Evolutionary conservation across 208 protist species (phyloP), one percentile per base, ranked within the genome.

Genomic region (Leptomonas pyrrhocoris): DNA sequence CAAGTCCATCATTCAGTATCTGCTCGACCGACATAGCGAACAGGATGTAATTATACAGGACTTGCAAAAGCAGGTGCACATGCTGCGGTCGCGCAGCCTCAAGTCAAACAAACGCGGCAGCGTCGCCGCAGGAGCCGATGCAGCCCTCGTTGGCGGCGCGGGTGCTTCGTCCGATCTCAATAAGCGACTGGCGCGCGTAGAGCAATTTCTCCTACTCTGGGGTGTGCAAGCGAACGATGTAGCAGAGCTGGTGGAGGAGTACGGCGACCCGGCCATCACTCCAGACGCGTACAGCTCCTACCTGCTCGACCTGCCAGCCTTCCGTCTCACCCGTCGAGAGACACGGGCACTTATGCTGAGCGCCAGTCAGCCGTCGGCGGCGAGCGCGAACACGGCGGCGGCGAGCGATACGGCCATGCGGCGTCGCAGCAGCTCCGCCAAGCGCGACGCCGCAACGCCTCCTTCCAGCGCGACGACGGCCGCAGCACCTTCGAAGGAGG

Each of bases 1-100:
- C 56, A 96, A 96, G 66, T 74, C 74, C 18, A 81, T 96, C 40
- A 88, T 96, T 28, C 88, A 96, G 74, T 81, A 89, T 42, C 73
- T 96, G 65, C 57, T 87, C 36, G 79, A 92, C 70, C 74, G 81
- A 16, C 84, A 93, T 51, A 82, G 65, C 25, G 91, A 96, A 68
- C 88, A 96, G 50, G 75, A 78, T 42, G 74, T 95, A 34, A 80
- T 93, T 59, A 86, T 95, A 23, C 78, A 81, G 21, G 91, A 92
- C 68, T 73, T 96, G 55, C 88, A 94, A 77, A 86, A 93, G 63
- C 86, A 96, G 71, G 66, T 96, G 60, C 74, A 78, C 38, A 73
- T 69, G 27, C 49, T 96, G 55, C 88, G 86, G 15, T 58, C 42
- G 11, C 66, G 74, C 60, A 75, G 42, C 31, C 40, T 71, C 55